Evolutionary conservation across 1,284 basidiomycete genomes (phyloP), one percentile per base, ranked within the genome.

Genomic region (Boletus smithii): DNA sequence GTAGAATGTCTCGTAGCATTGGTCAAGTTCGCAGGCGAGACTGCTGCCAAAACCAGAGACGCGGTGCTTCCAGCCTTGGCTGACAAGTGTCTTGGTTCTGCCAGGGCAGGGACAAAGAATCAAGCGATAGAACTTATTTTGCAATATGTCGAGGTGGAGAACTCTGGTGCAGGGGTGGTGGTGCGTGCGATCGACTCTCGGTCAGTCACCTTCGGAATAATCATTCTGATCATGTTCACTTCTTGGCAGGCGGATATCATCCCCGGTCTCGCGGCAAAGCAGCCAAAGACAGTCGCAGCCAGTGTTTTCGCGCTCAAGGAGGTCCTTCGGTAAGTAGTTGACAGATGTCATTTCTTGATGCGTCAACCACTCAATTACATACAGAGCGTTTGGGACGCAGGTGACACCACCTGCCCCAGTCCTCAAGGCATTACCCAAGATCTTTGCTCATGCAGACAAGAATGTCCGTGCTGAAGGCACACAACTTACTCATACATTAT

Each of bases 361-460:
- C 16, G 39, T 32, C 38, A 31, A 42, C 34, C 40, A 23, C 18
- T 49, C 40, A 40, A 27, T 38, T 27, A 30, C 26, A 18, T 14
- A 9, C 60, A 95, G 93, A 44, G 66, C 77, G 37, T 98, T 95
- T 66, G 97, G 97, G 40, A 79, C 83, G 8, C 83, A 88, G 63
- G 79, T 81, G 4, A 76, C 88, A 26, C 85, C 88, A 22, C 84
- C 89, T 27, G 79, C 88, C 43, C 83, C 85, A 5, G 74, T 98
- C 17, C 76, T 99, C 46, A 95, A 97, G 67, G 71, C 79, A 4
- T 70, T 99, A 13, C 89, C 94, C 14, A 97, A 94, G 71, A 91
- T 98, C 50, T 99, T 99, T 57, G 85, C 82, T 3, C 97, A 99
- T 62, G 85, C 85, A 11, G 97, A 99, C 72, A 99, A 99, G 73